Evolutionary conservation across 2,329 filamentous ascomycete genomes (phyloP).

Genomic region (Seiridium unicorne): DNA sequence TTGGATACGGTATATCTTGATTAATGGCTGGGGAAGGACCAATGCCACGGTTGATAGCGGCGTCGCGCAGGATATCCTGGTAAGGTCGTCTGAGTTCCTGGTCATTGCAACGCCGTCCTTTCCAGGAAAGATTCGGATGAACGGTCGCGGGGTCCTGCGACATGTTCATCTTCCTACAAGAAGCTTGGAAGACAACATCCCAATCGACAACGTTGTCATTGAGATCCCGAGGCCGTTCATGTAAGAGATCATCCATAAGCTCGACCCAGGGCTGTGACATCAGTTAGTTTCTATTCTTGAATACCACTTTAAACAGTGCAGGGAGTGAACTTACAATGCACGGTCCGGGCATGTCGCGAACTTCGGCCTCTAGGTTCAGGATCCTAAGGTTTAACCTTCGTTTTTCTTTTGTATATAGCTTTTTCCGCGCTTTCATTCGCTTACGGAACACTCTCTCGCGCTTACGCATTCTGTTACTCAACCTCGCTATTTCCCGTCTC

Average conservation of each 20-base stretch:
- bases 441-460: no score
- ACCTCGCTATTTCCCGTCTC: no score
- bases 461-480: no score
- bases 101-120: neutral
- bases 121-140: neutral
- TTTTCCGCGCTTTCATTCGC: no score
- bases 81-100: neutral
- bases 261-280: neutral
- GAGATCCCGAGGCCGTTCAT: neutral
- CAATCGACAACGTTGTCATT: neutral
- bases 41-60: no score
- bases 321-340: neutral
- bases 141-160: neutral
- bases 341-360: neutral
- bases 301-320: neutral
- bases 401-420: no score
- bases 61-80: neutral
- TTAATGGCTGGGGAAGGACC: no score
- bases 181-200: neutral
- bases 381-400: no score
- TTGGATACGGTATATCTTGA: no score
- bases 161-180: neutral
- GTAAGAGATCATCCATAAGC: neutral
- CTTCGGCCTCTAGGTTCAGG: no score
- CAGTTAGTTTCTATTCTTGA: neutral